Evolutionary conservation across 1,139 yeast genomes (phyloP).

Genomic region (Pneumocystis oryctolagi): DNA sequence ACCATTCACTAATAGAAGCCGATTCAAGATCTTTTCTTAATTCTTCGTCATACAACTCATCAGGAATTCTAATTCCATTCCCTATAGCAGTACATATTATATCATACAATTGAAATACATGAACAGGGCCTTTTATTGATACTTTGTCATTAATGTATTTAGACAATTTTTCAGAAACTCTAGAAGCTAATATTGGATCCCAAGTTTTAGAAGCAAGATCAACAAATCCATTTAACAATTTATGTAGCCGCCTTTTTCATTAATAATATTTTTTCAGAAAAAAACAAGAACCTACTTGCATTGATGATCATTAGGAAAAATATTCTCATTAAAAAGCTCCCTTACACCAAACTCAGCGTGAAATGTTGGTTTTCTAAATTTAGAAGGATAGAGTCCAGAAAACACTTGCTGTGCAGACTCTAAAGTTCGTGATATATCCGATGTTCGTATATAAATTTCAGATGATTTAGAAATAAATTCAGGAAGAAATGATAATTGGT

Average conservation of each 20-base stretch:
- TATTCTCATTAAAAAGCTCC: constrained; percentile 16
- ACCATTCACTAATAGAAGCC: constrained; percentile 17
- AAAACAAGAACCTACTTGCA: constrained; percentile 15
- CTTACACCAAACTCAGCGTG: constrained; percentile 13
- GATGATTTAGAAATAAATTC: constrained; percentile 9
- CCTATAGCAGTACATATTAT: constrained; percentile 16
- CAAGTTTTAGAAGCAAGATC: constrained; percentile 15
- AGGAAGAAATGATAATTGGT: constrained; percentile 14
- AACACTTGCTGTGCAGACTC: constrained; percentile 17
- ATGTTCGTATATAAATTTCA: constrained; percentile 15
- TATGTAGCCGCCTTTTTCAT: not conserved
- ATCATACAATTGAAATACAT: constrained; percentile 17
- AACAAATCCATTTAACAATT: constrained; percentile 12
- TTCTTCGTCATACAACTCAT: constrained; percentile 11
- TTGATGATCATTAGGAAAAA: constrained; percentile 17
- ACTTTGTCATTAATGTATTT: constrained; percentile 14
- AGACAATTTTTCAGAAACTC: constrained; percentile 12
- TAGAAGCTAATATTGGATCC: constrained; percentile 17
- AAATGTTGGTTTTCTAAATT: constrained; percentile 9
- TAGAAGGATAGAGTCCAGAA: constrained; percentile 16
- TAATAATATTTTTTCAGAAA: constrained; percentile 3
- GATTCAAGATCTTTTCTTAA: constrained; percentile 11
- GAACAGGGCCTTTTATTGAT: constrained; percentile 16
- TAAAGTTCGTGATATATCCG: constrained; percentile 16
- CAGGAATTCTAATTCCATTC: constrained; percentile 14